Conservation (phyloP, 495 filamentous ascomycete genomes). For the Aspergillus heteromorphus region DNA sequence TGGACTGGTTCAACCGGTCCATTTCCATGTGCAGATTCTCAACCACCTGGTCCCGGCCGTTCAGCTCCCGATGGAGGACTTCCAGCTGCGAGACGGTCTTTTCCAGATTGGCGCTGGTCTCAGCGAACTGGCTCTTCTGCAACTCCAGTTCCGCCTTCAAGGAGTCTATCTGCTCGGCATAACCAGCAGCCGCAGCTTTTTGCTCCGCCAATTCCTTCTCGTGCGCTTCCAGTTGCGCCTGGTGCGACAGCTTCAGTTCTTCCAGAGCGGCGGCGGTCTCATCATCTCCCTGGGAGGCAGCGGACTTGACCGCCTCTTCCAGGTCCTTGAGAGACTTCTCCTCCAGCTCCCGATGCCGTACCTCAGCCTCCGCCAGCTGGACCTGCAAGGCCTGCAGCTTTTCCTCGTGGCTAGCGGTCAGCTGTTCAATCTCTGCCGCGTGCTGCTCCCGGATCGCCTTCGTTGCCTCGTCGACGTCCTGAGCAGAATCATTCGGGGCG, state of each 20-base stretch:
- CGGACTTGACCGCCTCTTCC: constrained; percentile 35
- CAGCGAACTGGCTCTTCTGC: constrained; percentile 29
- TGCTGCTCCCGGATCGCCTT: constrained; percentile 35
- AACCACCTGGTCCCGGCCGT: constrained; percentile 39
- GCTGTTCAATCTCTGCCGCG: constrained; percentile 31
- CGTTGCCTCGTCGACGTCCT: constrained; percentile 18
- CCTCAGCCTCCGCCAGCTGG: constrained; percentile 37
- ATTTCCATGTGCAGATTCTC: constrained; percentile 41
- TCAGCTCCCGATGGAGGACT: constrained; percentile 31
- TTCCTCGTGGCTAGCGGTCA: constrained; percentile 32
- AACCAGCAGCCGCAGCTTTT: constrained; percentile 30
- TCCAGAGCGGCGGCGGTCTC: constrained; percentile 31
- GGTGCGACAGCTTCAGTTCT: constrained; percentile 35
- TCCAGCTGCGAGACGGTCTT: constrained; percentile 39
- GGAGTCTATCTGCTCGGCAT: constrained; percentile 34
- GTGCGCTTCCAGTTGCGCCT: constrained; percentile 33
- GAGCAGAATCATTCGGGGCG: constrained; percentile 20
- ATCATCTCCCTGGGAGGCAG: constrained; percentile 32
- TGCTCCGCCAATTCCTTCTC: constrained; percentile 34
- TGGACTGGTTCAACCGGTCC: constrained; percentile 32
- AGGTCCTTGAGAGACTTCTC: constrained; percentile 37
- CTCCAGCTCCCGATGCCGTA: constrained; percentile 36
- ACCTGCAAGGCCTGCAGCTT: constrained; percentile 31
- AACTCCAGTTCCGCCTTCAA: constrained; percentile 36
- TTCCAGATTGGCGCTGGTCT: constrained; percentile 21